Evolutionary conservation across 306 rosid species (phyloP), one percentile per base, ranked within the genome.

Genomic region (Cicer bijugum): DNA sequence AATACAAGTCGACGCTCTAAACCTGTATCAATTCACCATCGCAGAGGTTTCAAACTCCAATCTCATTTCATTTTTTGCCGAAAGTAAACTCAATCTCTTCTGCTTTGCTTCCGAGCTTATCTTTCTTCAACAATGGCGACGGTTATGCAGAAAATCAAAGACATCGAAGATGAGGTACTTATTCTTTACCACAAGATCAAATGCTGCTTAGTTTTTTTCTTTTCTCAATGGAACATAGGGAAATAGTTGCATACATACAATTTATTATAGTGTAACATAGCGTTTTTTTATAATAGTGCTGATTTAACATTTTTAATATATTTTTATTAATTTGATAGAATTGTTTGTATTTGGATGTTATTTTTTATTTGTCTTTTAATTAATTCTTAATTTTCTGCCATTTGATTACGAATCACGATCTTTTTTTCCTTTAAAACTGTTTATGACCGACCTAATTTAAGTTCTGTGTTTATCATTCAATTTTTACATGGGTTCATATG

Each of bases 111-210:
- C 46, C 33, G 60, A 48, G 77, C 40, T 77, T 53, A 7, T 45
- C 81, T 23, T 38, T 12, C 78, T 77, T 81, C 85, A 80, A 75
- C 71, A 80, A 94, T 91, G 99, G 78, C 99, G 88, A 91, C 99
- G 60, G 89, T 91, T 16, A 94, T 94, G 97, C 96, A 91, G 91
- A 94, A 91, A 89, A 95, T 95, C 81, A 95, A 95, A 82, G 99
- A 95, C 71, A 95, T 95, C 79, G 99, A 91, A 86, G 99, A 95
- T 83, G 99, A 95, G 99, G 99, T 95, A 65, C 68, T 11, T 74
- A 20, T 84, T 10, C 66, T 77, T 44, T 9, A 2, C 58, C 66
- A 12, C 55, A 37, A 1, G 5, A 9, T 35, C 48, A 37, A 45
- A 39, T 37, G 9, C 65, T 46, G 44, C 52, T 71, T 45, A 43